Base-by-base conservation (phyloP, 1,284 basidiomycete species). In the Rugosomyces carneus region DNA sequence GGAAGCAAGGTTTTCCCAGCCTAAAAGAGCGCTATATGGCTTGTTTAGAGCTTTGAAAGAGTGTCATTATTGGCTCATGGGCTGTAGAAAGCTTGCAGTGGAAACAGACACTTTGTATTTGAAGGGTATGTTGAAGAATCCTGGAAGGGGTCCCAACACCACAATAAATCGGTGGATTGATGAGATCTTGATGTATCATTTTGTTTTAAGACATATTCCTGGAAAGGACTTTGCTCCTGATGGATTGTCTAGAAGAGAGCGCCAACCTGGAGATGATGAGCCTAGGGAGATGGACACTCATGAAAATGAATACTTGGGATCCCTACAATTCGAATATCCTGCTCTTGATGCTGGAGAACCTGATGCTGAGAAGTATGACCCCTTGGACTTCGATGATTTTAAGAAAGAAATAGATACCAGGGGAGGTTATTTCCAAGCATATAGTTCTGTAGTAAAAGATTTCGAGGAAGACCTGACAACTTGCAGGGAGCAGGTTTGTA, bases 111-210 rank as follows among this genome's bases (percentile, higher is more conserved):
- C 67, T 0, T 52, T 57, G 5, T 72, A 69, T 44, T 65, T 74
- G 34, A 62, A 67, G 26, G 69, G 67, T 0, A 73, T 73, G 71
- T 53, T 75, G 2, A 61, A 66, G 34, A 66, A 71, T 15, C 71
- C 70, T 0, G 66, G 71, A 35, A 53, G 69, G 0, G 51, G 59
- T 0, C 69, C 66, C 0, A 65, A 57, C 6, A 57, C 59, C 0
- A 56, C 59, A 0, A 67, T 72, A 2, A 44, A 44, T 26, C 7
- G 26, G 13, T 44, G 43, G 43, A 44, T 37, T 2, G 20, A 26
- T 15, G 13, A 31, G 11, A 44, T 38, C 15, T 15, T 38, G 1
- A 44, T 31, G 16, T 44, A 37, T 27, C 43, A 44, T 37, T 44
- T 44, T n/a, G 18, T 8, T 3, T 24, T 44, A 8, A 24, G 37